Evolutionary conservation across 495 filamentous ascomycete species (phyloP), one percentile per base, ranked within the genome.

Genomic region (Thermochaetoides thermophila): DNA sequence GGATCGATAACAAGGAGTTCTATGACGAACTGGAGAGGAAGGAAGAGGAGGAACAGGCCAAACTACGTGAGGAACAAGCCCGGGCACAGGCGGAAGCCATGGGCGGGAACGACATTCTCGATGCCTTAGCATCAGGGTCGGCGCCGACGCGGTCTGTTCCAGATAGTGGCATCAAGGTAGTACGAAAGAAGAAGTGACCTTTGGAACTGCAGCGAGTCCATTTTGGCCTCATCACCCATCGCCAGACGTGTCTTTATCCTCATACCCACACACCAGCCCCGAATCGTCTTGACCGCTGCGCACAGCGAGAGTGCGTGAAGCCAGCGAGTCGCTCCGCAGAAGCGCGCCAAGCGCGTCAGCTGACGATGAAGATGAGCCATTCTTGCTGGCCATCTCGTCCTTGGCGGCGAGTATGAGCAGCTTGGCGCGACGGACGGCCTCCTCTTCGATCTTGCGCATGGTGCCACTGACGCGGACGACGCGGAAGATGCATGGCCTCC

Each of bases 381-480:
- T 31, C 29, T 53, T 49, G 17, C 53, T 43, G 23, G 49, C 44
- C 35, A 61, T 51, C 35, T 52, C 53, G 9, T 60, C 63, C 43
- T 68, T 61, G 5, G 74, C 69, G 26, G 72, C 68, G 34, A 77
- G 60, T 37, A 92, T 76, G 46, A 80, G 71, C 31, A 64, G 61
- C 43, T 74, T 73, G 25, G 83, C 81, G 38, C 82, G 66, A 14
- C 73, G 66, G 46, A 95, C 76, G 22, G 78, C 83, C 52, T 87
- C 85, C 52, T 89, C 77, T 63, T 95, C 84, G 2, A 77, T 78
- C 59, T 92, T 94, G 39, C 73, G 73, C 45, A 97, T 91, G 7
- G 91, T 97, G 14, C 89, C 89, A 37, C 78, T 84, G n/a, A 94
- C 83, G 35, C 80, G 67, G 11, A 94, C 68, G n/a, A 96, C 86